phyloP scores from a whole-genome alignment of 768 basidiomycete species.

The Galerina sulciceps region DNA sequence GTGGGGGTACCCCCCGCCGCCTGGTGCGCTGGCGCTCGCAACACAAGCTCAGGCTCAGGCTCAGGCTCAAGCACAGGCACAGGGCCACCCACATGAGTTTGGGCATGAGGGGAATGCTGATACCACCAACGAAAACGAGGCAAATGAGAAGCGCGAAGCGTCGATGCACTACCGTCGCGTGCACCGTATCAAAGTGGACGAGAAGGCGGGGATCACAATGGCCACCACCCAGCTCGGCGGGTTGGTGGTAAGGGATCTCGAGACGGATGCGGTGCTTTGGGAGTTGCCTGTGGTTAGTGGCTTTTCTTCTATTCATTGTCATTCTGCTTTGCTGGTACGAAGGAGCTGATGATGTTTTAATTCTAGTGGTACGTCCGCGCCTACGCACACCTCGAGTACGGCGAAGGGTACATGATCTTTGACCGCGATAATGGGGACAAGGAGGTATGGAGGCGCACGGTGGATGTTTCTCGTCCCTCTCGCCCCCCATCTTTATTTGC shows the following conservation, averaged over 20 bases:
- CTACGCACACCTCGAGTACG: constrained; percentile 77
- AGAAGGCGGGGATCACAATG: constrained; percentile 60
- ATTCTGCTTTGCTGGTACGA: not conserved
- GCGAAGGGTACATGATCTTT: constrained; percentile 71
- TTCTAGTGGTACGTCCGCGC: constrained; percentile 51
- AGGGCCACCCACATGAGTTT: too few relatives aligned
- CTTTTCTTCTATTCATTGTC: not conserved
- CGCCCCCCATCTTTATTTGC: not conserved
- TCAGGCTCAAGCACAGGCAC: constrained; percentile 18
- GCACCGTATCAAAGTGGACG: constrained; percentile 81
- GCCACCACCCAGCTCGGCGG: constrained; percentile 61
- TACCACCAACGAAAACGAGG: too few relatives aligned
- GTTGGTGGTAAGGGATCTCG: constrained; percentile 59
- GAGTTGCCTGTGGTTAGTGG: constrained; percentile 53
- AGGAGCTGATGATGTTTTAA: not conserved
- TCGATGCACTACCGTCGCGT: constrained; percentile 43
- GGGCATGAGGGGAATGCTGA: too few relatives aligned
- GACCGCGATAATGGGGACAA: constrained; percentile 59
- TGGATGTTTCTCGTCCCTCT: constrained; percentile 24
- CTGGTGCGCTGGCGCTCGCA: too few relatives aligned
- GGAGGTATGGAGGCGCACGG: constrained; percentile 71
- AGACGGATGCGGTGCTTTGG: constrained; percentile 60
- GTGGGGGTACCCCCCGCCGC: too few relatives aligned
- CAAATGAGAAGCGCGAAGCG: not conserved
- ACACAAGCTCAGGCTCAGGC: not conserved